Base-by-base conservation (phyloP, 768 basidiomycete genomes). In the Astraeus odoratus region DNA sequence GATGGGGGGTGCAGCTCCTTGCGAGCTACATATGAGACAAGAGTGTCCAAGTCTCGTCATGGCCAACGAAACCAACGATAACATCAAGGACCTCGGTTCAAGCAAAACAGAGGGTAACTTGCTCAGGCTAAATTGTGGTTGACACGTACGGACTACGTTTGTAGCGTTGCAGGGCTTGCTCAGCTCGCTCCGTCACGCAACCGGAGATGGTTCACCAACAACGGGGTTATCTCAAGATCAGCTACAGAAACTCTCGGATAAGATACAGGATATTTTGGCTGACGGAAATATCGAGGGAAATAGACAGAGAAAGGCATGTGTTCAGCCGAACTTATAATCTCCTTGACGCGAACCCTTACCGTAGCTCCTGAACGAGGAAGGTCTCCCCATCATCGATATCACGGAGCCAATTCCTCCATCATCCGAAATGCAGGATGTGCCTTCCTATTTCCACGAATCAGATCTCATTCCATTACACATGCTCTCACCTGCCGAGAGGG, bases 351-450 rank as follows among this genome's bases (percentile, higher is more conserved):
- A 51, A 53, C 43, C 18, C 24, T 29, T 50, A 31, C 48, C 54
- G 6, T 48, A 88, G 86, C 68, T 82, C 42, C 53, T 83, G 31
- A 85, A 84, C 54, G 84, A 87, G 54, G 86, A 90, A 39, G 86
- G 85, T 3, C 74, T 86, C 30, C 86, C 86, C 9, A 82, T 90
- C 50, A 70, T 88, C 48, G 87, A 90, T 29, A 81, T 90, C 46
- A 74, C 73, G 24, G 87, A 90, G 56, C 78, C 78, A 33, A 54
- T 73, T 4, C 40, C 63, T 13, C 57, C 54, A 2, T 37, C 39
- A n/a, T 37, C 52, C 18, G 64, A 56, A 23, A 42, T 47, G 22
- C 51, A 53, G n/a, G 43, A 43, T 18, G 41, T 53, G 1, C 43
- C 53, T 8, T 35, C 56, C 24, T 42, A 56, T 3, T 27, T 41